Percentiles rank a stretch among this genome's conserved stretches.
These are phyloP conservation scores for Cenchrus fungigraminus DNA, from an alignment of 176 grass and related monocot species.

Conservation along the genomic window DNA sequence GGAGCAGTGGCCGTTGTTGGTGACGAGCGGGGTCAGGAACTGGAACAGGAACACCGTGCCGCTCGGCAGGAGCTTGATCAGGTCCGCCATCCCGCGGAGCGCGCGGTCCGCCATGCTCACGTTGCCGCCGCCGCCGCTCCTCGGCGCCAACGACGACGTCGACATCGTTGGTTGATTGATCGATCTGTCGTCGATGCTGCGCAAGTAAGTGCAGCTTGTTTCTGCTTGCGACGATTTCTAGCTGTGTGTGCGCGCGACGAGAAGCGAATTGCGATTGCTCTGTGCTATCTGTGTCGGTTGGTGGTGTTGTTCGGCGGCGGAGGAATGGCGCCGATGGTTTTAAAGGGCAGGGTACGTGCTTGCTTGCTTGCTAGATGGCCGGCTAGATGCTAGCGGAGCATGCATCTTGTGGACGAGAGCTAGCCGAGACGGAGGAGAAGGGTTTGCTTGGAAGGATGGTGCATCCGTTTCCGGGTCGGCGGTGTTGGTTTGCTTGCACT, in stretches of 20 bases:
- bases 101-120: slow-evolving; percentile 48
- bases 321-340: not conserved
- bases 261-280: too few relatives aligned
- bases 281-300: too few relatives aligned
- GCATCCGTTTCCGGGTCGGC: not conserved
- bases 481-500: slow-evolving; percentile 57
- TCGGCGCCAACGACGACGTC: not conserved
- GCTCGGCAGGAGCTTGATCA: slow-evolving; percentile 85
- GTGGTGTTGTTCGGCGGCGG: too few relatives aligned
- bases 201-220: too few relatives aligned
- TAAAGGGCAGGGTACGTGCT: slow-evolving; percentile 13
- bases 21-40: slow-evolving; percentile 72
- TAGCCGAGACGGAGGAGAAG: not conserved
- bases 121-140: not conserved
- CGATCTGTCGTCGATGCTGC: too few relatives aligned
- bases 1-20: slow-evolving; percentile 70
- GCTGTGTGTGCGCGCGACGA: too few relatives aligned
- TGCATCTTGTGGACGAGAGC: slow-evolving; percentile 21
- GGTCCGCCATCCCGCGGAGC: slow-evolving; percentile 59
- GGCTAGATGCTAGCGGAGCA: not conserved
- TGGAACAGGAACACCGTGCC: slow-evolving; percentile 82
- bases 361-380: not conserved
- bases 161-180: not conserved
- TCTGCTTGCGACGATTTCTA: too few relatives aligned
- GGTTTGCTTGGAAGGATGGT: slow-evolving; percentile 54